Base-by-base conservation (phyloP, 192 early-diverging fungal species). In the Coemansia furcata region DNA sequence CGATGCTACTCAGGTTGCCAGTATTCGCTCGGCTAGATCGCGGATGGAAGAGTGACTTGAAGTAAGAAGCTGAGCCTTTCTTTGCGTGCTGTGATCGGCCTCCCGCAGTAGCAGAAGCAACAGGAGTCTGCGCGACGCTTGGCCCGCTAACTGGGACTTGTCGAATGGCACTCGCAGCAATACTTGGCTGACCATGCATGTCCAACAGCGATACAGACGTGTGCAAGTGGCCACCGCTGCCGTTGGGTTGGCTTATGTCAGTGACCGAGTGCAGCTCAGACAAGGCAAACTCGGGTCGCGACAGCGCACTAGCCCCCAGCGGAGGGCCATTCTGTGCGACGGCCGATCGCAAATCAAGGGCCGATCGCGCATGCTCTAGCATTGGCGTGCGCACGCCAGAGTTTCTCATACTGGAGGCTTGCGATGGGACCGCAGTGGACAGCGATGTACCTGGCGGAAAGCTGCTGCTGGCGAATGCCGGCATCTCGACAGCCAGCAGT, bases 61-160 rank as follows among this genome's bases (percentile, higher is more conserved):
- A 83, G 43, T 83, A 83, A 8, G 80, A 83, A 3, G 76, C 63
- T 9, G 80, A 83, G 9, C 72, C 68, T 54, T 83, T 83, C 60
- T 83, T 83, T 15, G 62, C 33, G 30, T 76, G 66, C 49, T 68
- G 79, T 17, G 6, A 35, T 6, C 74, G 74, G 44, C 44, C 14
- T 10, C 46, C 63, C 3, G 60, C 40, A 26, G 54, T 42, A 5
- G 54, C 21, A 57, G 65, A 32, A 19, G 57, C 57, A 9, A 44
- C 17, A 35, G 54, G 54, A 17, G 32, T 2, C 54, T 57, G 54
- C 14, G 54, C 12, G 32, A 8, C 35, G 54, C 30, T n/a, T 57
- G 54, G 30, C 6, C 54, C 54, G 8, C 54, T 57, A 33, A 15
- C 30, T 8, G 54, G 30, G 6, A 19, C 32, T 6, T 57, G 54